A percentile compares a stretch with the other conserved stretches of the same genome.
Conservation (phyloP, 305 asterid species). For the Caryopteris hybrid region DNA sequence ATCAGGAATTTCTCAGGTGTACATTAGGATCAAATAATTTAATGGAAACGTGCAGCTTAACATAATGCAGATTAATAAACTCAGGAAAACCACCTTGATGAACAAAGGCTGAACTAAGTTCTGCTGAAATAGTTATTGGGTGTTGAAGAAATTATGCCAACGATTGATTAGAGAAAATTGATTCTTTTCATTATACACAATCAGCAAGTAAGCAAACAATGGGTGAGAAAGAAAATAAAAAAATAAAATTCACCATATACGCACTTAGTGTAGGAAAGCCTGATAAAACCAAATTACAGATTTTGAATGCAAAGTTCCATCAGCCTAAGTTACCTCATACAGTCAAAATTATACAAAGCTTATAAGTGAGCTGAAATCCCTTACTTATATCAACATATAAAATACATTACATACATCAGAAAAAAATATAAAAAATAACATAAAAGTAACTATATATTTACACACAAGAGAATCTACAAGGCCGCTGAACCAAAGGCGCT, state of each 20-base stretch:
- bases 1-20: constrained; percentile 12
- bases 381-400: too few species aligned
- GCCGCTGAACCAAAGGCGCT: too few species aligned
- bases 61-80: constrained; percentile 11
- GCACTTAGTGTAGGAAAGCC: background rate
- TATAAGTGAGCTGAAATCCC: too few species aligned
- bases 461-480: too few species aligned
- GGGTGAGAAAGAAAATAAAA: background rate
- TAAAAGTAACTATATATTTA: too few species aligned
- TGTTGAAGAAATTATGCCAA: background rate
- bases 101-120: background rate
- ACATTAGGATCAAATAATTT: background rate
- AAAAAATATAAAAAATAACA: too few species aligned
- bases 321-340: background rate
- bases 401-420: too few species aligned
- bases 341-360: too few species aligned
- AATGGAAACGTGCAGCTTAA: constrained; percentile 11
- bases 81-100: background rate
- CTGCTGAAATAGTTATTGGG: background rate
- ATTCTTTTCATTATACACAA: background rate
- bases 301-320: background rate
- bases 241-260: background rate
- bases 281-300: background rate
- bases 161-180: background rate
- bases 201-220: background rate